These are phyloP conservation scores for Vaccinium darrowii DNA, from an alignment of 148 eudicot genomes.

Conservation along the genomic window DNA sequence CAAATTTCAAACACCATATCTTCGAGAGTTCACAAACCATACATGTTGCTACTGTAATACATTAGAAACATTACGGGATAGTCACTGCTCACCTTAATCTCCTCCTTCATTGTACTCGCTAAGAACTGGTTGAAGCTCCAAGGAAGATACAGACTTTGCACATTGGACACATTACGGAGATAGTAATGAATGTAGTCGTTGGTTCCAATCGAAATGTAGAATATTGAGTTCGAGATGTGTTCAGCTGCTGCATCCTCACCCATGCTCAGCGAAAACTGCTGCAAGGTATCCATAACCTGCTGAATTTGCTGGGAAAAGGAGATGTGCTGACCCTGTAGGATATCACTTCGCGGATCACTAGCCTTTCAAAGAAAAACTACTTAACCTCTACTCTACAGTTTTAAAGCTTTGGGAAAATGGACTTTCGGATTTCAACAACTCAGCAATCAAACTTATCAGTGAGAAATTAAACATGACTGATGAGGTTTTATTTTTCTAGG, in stretches of 20 bases:
- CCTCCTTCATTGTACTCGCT: conserved; percentile 57
- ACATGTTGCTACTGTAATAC: background rate
- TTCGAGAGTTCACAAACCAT: background rate
- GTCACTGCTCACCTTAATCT: conserved; percentile 58
- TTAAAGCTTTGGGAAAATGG: background rate
- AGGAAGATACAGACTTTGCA: conserved; percentile 66
- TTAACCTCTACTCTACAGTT: background rate
- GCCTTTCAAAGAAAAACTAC: background rate
- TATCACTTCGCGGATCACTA: background rate
- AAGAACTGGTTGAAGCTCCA: conserved; percentile 83
- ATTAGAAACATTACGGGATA: background rate
- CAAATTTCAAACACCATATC: background rate
- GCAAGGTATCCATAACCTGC: conserved; percentile 73
- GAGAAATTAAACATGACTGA: background rate
- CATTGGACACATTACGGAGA: conserved; percentile 71
- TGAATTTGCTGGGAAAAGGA: conserved; percentile 85
- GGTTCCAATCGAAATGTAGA: conserved; percentile 85
- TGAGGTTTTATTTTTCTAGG: background rate
- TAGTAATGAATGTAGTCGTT: conserved; percentile 95
- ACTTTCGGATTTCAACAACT: background rate
- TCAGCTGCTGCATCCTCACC: conserved; percentile 63
- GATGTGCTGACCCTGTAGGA: conserved; percentile 78
- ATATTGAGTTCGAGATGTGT: conserved; percentile 65
- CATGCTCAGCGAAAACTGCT: conserved; percentile 63
- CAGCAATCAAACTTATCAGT: background rate